phyloP scores from a whole-genome alignment of 2,329 filamentous ascomycete species.

The Coleophoma cylindrospora region DNA sequence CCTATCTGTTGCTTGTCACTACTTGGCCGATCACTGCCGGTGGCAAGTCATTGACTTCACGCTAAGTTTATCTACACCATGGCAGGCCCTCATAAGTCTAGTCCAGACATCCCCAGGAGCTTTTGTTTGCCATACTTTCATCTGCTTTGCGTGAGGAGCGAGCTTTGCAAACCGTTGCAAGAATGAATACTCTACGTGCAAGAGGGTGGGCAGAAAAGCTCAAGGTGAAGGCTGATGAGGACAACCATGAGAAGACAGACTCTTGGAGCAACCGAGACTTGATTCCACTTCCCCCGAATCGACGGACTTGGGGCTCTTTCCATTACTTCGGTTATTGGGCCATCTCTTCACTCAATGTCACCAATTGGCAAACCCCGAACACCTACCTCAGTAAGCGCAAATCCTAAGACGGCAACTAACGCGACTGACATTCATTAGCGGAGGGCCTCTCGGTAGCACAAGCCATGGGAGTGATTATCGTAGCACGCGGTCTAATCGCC shows the following conservation, averaged over 20 bases:
- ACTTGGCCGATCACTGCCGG: too few species aligned
- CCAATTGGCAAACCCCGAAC: constrained; percentile 43
- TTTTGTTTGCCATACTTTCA: not conserved
- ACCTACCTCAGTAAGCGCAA: constrained; percentile 31
- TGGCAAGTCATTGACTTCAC: not conserved
- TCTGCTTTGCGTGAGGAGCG: not conserved
- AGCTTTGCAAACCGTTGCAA: not conserved
- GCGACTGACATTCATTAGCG: constrained; percentile 7
- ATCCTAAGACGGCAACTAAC: not conserved
- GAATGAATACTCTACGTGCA: constrained; percentile 1
- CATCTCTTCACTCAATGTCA: constrained; percentile 27
- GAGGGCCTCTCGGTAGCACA: constrained; percentile 42
- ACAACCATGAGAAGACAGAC: constrained; percentile 39
- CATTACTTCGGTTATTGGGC: constrained; percentile 33
- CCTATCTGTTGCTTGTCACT: too few species aligned
- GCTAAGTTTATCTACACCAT: not conserved
- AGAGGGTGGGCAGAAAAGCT: constrained; percentile 2
- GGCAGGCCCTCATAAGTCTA: not conserved
- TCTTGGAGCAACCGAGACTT: constrained; percentile 33
- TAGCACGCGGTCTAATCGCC: constrained; percentile 36
- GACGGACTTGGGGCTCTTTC: constrained; percentile 34
- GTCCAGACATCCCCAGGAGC: not conserved
- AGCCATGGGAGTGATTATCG: constrained; percentile 40
- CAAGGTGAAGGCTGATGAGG: constrained; percentile 14
- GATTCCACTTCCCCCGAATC: constrained; percentile 30